Percentiles rank a stretch among this genome's conserved stretches.
Evolutionary conservation across 2,329 filamentous ascomycete species (phyloP).

Genomic region (Monosporascus sp.): DNA sequence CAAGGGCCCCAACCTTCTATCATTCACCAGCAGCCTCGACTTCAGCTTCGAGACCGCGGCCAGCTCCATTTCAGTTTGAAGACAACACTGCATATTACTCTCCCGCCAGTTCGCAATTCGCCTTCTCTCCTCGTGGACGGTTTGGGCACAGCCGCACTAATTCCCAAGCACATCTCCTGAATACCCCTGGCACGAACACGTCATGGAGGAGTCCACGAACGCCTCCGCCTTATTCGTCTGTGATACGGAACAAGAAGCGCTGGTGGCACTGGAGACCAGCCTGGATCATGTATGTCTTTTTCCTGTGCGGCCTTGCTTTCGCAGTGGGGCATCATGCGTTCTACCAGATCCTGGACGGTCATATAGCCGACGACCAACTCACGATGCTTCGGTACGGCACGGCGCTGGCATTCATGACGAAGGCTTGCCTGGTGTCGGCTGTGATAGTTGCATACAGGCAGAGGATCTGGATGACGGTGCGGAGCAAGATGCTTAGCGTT

Average conservation of each 20-base stretch:
- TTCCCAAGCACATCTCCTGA: slow-evolving; percentile 12
- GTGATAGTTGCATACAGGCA: slow-evolving; percentile 28
- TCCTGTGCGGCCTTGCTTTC: slow-evolving; percentile 30
- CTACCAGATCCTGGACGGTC: slow-evolving; percentile 28
- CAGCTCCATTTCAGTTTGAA: slow-evolving; percentile 14
- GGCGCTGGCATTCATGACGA: slow-evolving; percentile 32
- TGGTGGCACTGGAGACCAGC: slow-evolving; percentile 32
- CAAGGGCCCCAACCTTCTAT: neutral
- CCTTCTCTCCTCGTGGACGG: slow-evolving; percentile 8
- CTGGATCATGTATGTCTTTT: slow-evolving; percentile 31
- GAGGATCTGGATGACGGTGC: slow-evolving; percentile 27
- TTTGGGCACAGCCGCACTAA: slow-evolving; percentile 11
- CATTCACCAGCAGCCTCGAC: slow-evolving; percentile 1
- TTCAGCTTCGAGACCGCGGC: slow-evolving; percentile 7
- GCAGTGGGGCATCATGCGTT: slow-evolving; percentile 33
- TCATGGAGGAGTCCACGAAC: slow-evolving; percentile 14
- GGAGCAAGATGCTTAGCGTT: slow-evolving; percentile 22
- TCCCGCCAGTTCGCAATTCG: slow-evolving; percentile 8
- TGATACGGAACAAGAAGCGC: slow-evolving; percentile 3
- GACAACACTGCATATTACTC: slow-evolving; percentile 6
- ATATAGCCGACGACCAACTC: slow-evolving; percentile 28
- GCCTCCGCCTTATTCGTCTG: slow-evolving; percentile 12
- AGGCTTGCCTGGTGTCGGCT: slow-evolving; percentile 31
- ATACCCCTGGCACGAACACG: slow-evolving; percentile 6
- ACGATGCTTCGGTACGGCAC: slow-evolving; percentile 34